Evolutionary conservation across 2,329 filamentous ascomycete genomes (phyloP), one percentile per base, ranked within the genome.

Genomic region (Alternaria triticimaculans): DNA sequence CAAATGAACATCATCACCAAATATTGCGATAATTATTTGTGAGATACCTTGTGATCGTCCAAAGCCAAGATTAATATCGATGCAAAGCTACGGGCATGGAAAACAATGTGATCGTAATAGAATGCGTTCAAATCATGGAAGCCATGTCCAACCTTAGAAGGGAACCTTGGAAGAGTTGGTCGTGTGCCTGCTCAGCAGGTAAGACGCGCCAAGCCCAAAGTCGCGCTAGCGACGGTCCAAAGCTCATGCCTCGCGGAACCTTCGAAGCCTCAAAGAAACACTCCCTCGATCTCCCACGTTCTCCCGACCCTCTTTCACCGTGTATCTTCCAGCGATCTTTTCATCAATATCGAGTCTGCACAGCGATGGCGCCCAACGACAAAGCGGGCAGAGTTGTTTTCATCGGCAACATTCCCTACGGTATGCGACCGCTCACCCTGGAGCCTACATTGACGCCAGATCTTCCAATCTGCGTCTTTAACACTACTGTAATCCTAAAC

Each of bases 391-490:
- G 91, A 66, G 91, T 94, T 26, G 91, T 95, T 64, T 96, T 96
- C 79, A 92, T 95, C 62, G 92, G 92, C 69, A 94, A 95, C 76
- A 94, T 93, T 71, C 90, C 90, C n/a, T 94, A 94, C 81, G 92
- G 90, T 90, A 82, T 69, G 82, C 73, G n/a, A 37, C 30, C 20
- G 12, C 49, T 48, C n/a, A 43, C 37, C 37, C n/a, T 41, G 37
- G 37, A 3, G 37, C 37, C 37, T 41, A 41, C 37, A 41, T 18
- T 6, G 37, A 41, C 15, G 15, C n/a, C 37, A 41, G 37, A 18
- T 18, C n/a, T 41, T 18, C 33, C 4, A 18, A 41, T 3, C 37
- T 41, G 37, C 37, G 0, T 18, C n/a, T 6, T 41, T 41, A 11
- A 41, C n/a, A 18, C 37, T 5, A 5, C 15, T 41, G 37, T 18